A percentile compares a stretch with the other conserved stretches of the same genome.
Evolutionary conservation across 768 basidiomycete genomes (phyloP).

Genomic region (Auriscalpium orientale): DNA sequence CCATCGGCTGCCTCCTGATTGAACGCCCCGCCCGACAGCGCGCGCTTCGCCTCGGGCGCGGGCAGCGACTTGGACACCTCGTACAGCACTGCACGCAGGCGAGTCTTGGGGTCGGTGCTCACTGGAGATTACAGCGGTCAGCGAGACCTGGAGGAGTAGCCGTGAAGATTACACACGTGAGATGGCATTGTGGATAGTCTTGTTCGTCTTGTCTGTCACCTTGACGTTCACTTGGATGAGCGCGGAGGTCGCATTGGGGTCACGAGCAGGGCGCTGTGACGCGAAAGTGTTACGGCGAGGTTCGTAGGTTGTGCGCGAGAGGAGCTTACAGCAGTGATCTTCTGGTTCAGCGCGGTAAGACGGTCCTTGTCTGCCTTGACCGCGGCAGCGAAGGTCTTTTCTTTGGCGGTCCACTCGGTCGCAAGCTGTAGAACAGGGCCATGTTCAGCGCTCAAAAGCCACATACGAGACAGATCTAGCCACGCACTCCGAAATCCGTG

Average conservation of each 20-base stretch:
- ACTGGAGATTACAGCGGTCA: not conserved
- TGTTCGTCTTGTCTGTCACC: not conserved
- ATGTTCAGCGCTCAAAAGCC: not conserved
- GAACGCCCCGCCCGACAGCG: not conserved
- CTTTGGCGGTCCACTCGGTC: not conserved
- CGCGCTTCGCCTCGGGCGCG: not conserved
- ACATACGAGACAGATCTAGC: conserved; percentile 32
- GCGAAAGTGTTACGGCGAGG: not conserved
- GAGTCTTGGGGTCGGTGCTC: not conserved
- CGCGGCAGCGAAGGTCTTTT: not conserved
- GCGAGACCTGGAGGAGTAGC: not conserved
- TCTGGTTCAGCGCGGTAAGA: not conserved
- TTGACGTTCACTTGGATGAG: not conserved
- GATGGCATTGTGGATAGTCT: not conserved
- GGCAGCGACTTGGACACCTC: not conserved
- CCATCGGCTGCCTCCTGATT: not conserved
- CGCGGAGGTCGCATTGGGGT: not conserved
- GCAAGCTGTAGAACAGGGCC: not conserved
- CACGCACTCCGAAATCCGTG: conserved; percentile 3
- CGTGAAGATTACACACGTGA: not conserved
- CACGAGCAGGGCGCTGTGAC: not conserved
- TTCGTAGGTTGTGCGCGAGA: not conserved
- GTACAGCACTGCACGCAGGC: not conserved
- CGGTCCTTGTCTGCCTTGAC: not conserved
- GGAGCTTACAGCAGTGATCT: not conserved